Evolutionary conservation across 495 filamentous ascomycete species (phyloP).

Genomic region (Haplographium delicatum): DNA sequence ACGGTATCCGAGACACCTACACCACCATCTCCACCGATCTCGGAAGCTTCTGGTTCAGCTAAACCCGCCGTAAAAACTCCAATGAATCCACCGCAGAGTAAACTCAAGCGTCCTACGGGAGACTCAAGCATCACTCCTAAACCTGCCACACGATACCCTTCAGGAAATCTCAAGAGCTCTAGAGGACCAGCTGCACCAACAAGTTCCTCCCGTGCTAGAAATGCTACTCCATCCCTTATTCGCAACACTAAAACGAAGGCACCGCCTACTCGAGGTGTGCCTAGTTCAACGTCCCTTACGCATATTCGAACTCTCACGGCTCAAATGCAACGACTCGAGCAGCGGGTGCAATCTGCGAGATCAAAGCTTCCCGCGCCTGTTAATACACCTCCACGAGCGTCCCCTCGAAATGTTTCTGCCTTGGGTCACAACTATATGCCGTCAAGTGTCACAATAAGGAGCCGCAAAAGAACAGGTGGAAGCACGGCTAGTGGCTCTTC

Average conservation of each 20-base stretch:
- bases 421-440: constrained; percentile 56
- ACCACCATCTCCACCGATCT: constrained; percentile 64
- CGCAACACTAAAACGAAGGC: constrained; percentile 24
- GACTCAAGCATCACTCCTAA: constrained; percentile 48
- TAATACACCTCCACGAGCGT: constrained; percentile 73
- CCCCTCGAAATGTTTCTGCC: constrained; percentile 55
- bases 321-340: constrained; percentile 94
- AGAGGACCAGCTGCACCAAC: constrained; percentile 19
- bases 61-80: constrained; percentile 27
- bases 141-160: constrained; percentile 23
- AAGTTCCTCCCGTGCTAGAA: constrained; percentile 13
- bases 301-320: constrained; percentile 90
- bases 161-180: constrained; percentile 15
- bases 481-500: constrained; percentile 46
- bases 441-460: constrained; percentile 69
- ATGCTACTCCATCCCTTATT: constrained; percentile 26
- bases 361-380: constrained; percentile 83
- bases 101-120: constrained; percentile 40
- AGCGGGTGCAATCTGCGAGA: constrained; percentile 85
- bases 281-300: constrained; percentile 79
- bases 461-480: constrained; percentile 60
- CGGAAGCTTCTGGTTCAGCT: constrained; percentile 53
- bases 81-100: constrained; percentile 33
- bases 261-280: constrained; percentile 37
- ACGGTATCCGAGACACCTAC: constrained; percentile 48